These are phyloP conservation scores for Dipteronia dyeriana DNA, from an alignment of 345 rosid species.

Conservation along the genomic window DNA sequence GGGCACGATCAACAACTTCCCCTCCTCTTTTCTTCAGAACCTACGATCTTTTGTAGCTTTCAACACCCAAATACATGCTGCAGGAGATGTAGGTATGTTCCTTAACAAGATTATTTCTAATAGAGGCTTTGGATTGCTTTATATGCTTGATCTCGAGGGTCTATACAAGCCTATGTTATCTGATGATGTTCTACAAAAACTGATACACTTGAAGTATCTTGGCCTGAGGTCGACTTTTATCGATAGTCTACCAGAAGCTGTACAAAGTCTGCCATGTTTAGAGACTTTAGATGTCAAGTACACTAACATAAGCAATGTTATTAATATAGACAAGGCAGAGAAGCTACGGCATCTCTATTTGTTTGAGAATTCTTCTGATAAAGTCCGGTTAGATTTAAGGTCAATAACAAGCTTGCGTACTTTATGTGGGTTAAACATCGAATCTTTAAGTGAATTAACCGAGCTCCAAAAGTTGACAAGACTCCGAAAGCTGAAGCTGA, in stretches of 20 bases:
- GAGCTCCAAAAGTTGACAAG: conserved; percentile 6
- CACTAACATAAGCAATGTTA: conserved; percentile 29
- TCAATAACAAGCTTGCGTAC: conserved; percentile 2
- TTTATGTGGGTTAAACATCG: conserved; percentile 28
- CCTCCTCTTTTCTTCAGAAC: background rate
- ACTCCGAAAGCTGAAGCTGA: conserved; percentile 32
- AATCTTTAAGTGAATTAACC: background rate
- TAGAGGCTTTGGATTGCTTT: conserved; percentile 24
- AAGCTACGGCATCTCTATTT: conserved; percentile 34
- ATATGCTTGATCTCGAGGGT: conserved; percentile 37
- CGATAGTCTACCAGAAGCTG: conserved; percentile 28
- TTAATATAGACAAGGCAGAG: conserved; percentile 24
- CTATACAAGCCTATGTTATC: conserved; percentile 40
- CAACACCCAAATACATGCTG: conserved; percentile 19
- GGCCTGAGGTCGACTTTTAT: conserved; percentile 37
- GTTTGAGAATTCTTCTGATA: background rate
- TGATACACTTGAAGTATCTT: conserved; percentile 25
- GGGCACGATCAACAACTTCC: background rate
- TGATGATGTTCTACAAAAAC: conserved; percentile 14
- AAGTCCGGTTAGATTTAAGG: conserved; percentile 2
- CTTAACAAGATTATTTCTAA: background rate
- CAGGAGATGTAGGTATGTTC: conserved; percentile 20
- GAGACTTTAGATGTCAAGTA: conserved; percentile 47
- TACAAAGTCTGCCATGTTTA: conserved; percentile 26
- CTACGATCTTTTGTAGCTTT: conserved; percentile 25